phyloP scores from a whole-genome alignment of 2,329 filamentous ascomycete genomes.

The Shiraia bambusicola region DNA sequence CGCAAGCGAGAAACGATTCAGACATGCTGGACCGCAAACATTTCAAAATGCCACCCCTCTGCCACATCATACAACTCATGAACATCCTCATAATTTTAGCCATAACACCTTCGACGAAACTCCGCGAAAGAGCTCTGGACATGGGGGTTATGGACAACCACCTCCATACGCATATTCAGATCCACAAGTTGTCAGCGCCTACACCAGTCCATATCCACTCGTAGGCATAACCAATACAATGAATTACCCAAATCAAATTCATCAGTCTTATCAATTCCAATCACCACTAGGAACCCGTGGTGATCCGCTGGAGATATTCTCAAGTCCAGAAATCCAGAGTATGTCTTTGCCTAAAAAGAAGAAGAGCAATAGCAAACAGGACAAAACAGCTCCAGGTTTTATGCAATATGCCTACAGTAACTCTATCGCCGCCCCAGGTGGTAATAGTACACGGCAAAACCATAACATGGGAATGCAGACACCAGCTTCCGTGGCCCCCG shows the following conservation, averaged over 20 bases:
- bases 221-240: neutral
- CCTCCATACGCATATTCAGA: too few relatives aligned
- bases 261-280: too few relatives aligned
- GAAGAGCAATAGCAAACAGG: slow-evolving; percentile 68
- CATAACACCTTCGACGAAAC: neutral
- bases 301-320: slow-evolving; percentile 14
- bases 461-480: too few relatives aligned
- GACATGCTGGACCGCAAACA: neutral
- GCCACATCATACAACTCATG: neutral
- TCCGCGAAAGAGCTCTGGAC: neutral
- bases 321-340: slow-evolving; percentile 14
- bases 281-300: slow-evolving; percentile 11
- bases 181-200: too few relatives aligned
- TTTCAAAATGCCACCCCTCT: neutral
- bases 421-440: too few relatives aligned
- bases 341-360: slow-evolving; percentile 54
- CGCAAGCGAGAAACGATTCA: neutral
- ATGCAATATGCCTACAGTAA: slow-evolving; percentile 49
- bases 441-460: too few relatives aligned
- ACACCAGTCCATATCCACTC: neutral
- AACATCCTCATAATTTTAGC: neutral
- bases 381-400: slow-evolving; percentile 52
- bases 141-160: too few relatives aligned
- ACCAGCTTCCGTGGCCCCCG: too few relatives aligned
- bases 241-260: neutral